Base-by-base conservation (phyloP, 1,139 yeast species). In the Scheffersomyces stambukii region DNA sequence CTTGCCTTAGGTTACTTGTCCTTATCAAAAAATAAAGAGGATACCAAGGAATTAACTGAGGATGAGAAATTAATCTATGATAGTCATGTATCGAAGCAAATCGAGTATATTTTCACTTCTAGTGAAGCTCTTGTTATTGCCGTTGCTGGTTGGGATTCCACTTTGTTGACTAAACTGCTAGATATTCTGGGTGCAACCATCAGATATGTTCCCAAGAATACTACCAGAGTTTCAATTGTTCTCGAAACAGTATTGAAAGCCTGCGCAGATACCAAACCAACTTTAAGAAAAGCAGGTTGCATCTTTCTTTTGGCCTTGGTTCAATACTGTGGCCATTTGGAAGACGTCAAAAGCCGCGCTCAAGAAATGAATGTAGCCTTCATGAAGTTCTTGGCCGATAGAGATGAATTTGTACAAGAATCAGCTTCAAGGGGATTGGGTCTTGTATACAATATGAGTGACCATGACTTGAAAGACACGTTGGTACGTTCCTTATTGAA, bases 361-460 rank as follows among this genome's bases (percentile, higher is more conserved):
- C 56, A 70, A 5, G 72, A 68, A 22, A 75, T 88, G 23, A 96
- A 91, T 50, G 49, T 71, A 7, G 60, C 83, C 1, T 88, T 91
- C 44, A 73, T 81, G 84, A 66, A 70, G 36, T 83, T 82, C 45
- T 63, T 88, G 34, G 78, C 84, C 1, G 93, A 82, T 38, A 63
- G 79, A 33, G 96, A 88, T 48, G 95, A 89, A 24, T 60, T 88
- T 16, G 67, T 89, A 13, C 97, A 89, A 50, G 97, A 91, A 40
- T 73, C 94, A 9, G 96, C 97, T 0, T 81, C 95, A 0, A 67
- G 95, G 43, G 98, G 97, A 3, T 64, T 91, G 31, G 77, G 89
- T 40, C 61, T 89, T 26, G 72, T 88, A 4, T 89, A 84, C 48
- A 96, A 89, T 41, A 56, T 77, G 43, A 95, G 96, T 8, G 79